Percentiles rank a stretch among this genome's conserved stretches.
These are phyloP conservation scores for Fusarium praegraminearum DNA, from an alignment of 2,329 filamentous ascomycete genomes.

Conservation along the genomic window DNA sequence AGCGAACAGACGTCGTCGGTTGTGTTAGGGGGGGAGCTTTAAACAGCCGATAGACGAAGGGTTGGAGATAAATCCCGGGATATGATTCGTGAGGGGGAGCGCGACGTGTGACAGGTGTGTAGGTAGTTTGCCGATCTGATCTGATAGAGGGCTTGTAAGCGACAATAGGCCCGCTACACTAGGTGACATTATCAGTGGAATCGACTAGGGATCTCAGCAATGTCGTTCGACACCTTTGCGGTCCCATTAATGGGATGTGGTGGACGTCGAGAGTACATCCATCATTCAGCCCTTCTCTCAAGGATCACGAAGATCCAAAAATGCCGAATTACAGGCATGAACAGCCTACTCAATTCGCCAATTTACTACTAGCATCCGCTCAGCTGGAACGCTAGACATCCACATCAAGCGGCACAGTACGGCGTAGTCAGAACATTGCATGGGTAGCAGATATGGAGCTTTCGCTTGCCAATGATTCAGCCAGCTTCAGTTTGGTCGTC, in stretches of 20 bases:
- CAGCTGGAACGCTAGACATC: conserved; percentile 40
- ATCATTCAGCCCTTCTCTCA: conserved; percentile 7
- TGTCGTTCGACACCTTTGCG: conserved; percentile 11
- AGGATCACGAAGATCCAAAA: neutral
- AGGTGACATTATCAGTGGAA: conserved; percentile 9
- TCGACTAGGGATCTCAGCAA: conserved; percentile 21
- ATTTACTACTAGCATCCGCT: conserved; percentile 44
- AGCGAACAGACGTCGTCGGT: conserved; percentile 36
- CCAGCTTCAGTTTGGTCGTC: conserved; percentile 7
- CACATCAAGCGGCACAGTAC: conserved; percentile 28
- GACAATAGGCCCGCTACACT: conserved; percentile 26
- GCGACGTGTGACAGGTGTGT: conserved; percentile 29
- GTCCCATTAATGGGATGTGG: neutral
- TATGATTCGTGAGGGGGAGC: conserved; percentile 26
- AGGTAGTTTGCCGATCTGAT: conserved; percentile 35
- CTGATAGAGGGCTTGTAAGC: conserved; percentile 26
- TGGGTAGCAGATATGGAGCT: conserved; percentile 18
- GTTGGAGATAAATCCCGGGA: conserved; percentile 33
- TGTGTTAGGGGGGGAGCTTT: conserved; percentile 32
- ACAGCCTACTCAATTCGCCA: conserved; percentile 18
- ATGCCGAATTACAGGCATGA: conserved; percentile 11
- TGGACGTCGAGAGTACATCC: neutral
- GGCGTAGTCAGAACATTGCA: conserved; percentile 24
- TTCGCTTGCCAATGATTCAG: conserved; percentile 19
- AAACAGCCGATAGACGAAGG: conserved; percentile 38